These are phyloP conservation scores for Cicer chorassanicum DNA, from an alignment of 306 rosid genomes.

Conservation along the genomic window DNA sequence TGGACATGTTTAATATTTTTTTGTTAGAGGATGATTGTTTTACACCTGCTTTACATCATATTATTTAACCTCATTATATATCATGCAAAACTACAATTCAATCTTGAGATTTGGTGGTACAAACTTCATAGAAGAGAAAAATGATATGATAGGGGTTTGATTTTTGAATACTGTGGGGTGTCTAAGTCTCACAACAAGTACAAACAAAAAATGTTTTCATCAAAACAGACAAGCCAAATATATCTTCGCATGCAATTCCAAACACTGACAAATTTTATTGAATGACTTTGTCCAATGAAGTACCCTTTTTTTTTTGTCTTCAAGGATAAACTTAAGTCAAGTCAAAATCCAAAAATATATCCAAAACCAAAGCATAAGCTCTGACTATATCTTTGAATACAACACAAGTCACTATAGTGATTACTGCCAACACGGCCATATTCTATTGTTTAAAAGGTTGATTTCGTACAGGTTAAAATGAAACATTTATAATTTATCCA, in stretches of 20 bases:
- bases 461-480: not conserved
- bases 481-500: not conserved
- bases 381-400: not conserved
- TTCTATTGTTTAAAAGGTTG: constrained; percentile 6
- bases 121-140: constrained; percentile 8
- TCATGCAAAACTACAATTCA: not conserved
- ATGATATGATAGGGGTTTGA: not conserved
- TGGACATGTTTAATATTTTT: constrained; percentile 1
- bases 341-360: not conserved
- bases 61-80: not conserved
- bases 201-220: too few species aligned
- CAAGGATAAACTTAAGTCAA: not conserved
- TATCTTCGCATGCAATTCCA: not conserved
- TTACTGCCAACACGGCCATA: not conserved
- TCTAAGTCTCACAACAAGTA: too few species aligned
- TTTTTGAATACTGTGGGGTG: not conserved
- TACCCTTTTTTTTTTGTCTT: not conserved
- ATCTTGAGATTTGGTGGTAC: not conserved
- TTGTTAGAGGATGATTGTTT: not conserved
- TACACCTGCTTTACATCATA: not conserved
- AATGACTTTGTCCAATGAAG: not conserved
- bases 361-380: constrained; percentile 9
- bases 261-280: not conserved
- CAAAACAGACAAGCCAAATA: too few species aligned
- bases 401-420: too few species aligned